These are phyloP conservation scores for Rhizopus arrhizus DNA, from an alignment of 371 early-diverging fungal species.

Conservation along the genomic window DNA sequence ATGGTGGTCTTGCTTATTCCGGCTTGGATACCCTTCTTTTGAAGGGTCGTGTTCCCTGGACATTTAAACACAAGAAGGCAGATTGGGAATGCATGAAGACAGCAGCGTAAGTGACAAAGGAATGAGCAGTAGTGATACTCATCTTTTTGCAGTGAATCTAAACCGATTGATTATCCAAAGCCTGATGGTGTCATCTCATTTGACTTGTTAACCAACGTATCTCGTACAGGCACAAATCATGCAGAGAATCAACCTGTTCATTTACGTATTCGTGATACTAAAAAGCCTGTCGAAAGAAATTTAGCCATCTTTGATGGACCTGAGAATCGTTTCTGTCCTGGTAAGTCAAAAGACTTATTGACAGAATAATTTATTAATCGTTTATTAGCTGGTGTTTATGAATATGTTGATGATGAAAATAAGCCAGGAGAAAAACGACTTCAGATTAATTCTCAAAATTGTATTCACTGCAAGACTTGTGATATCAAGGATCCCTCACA, in stretches of 20 bases:
- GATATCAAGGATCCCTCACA: slow-evolving; percentile 99
- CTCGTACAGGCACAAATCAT: slow-evolving; percentile 94
- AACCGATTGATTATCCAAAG: slow-evolving; percentile 96
- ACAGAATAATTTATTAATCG: no score
- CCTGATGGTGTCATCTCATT: slow-evolving; percentile 95
- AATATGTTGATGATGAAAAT: slow-evolving; percentile 92
- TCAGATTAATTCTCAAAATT: slow-evolving; percentile 97
- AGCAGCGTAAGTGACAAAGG: slow-evolving; percentile 52
- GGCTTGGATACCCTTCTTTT: slow-evolving; percentile 89
- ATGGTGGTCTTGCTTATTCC: slow-evolving; percentile 86
- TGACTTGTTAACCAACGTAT: slow-evolving; percentile 90
- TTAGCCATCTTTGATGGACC: slow-evolving; percentile 90
- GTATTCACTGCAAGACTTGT: slow-evolving; percentile 99
- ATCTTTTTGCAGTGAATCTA: slow-evolving; percentile 42
- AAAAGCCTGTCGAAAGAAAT: slow-evolving; percentile 82
- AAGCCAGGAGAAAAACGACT: slow-evolving; percentile 88
- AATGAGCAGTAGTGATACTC: no score
- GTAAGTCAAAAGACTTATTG: slow-evolving; percentile 32
- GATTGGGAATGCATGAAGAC: slow-evolving; percentile 82
- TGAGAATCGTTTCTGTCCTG: slow-evolving; percentile 97
- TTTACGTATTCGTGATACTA: slow-evolving; percentile 73
- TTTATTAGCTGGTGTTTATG: slow-evolving; percentile 91
- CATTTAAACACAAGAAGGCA: slow-evolving; percentile 86
- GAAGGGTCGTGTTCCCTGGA: slow-evolving; percentile 92
- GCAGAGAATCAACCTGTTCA: slow-evolving; percentile 96